Evolutionary conservation across 2,329 filamentous ascomycete species (phyloP), one percentile per base, ranked within the genome.

Genomic region (Tolypocladium tundrense): DNA sequence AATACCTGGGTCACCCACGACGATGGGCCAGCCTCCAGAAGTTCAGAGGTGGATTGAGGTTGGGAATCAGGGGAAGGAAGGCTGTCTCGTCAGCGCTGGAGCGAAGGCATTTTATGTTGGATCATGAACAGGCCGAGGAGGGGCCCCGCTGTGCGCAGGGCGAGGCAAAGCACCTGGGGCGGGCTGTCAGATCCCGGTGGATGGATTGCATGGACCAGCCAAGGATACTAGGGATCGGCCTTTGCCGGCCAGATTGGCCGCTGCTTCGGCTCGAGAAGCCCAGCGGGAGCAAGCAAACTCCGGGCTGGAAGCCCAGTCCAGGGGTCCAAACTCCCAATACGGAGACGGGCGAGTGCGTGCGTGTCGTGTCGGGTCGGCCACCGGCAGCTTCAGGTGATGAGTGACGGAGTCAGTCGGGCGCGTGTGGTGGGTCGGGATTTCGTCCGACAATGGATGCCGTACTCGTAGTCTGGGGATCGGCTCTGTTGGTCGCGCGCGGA

Each of bases 151-250:
- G 52, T 41, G 33, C 19, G 42, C 50, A 45, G 43, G 48, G 19
- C 48, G 40, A 39, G 45, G 31, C 33, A 19, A 57, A 45, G 50
- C 56, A 53, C 45, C 37, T 27, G 42, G 53, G 39, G 31, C 53
- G 45, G 57, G 39, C 24, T 51, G 35, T 55, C 37, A 39, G 53
- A 59, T 57, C 52, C 58, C 31, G 53, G 39, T 42, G 56, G 52
- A 55, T 51, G 51, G 37, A 51, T 54, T 57, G 58, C 58, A 57
- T 42, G 55, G 54, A 55, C 58, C 55, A 57, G 55, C 37, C 55
- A 37, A 21, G 42, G 19, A 52, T 31, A 40, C 9, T 24, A 19
- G 53, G 24, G 37, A 13, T 41, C n/a, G 37, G 4, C 40, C 27
- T 50, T 27, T 51, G 24, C 24, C 33, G 27, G 24, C 53, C 19